Evolutionary conservation across 352 stramenopile species (phyloP).

Genomic region (Elongisporangium prolatum): DNA sequence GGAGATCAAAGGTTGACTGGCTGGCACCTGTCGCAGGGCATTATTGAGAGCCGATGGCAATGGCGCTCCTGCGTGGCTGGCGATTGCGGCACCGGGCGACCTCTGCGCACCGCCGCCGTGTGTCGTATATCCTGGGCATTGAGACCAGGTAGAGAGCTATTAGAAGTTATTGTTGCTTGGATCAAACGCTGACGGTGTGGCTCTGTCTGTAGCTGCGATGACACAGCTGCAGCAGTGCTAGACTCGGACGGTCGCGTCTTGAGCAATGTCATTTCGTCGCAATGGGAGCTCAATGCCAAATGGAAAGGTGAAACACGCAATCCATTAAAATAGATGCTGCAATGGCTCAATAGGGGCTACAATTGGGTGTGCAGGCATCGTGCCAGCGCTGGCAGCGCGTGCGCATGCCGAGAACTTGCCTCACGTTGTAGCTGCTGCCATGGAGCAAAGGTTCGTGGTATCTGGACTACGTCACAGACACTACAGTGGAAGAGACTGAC

Average conservation of each 20-base stretch:
- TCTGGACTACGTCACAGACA: conserved; percentile 2
- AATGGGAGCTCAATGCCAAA: conserved; percentile 87
- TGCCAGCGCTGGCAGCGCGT: conserved; percentile 91
- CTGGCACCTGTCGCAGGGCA: neutral
- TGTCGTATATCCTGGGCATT: conserved; percentile 90
- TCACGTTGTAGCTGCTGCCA: conserved; percentile 87
- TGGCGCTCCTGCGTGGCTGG: conserved; percentile 4
- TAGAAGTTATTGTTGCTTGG: neutral
- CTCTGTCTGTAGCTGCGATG: conserved; percentile 81
- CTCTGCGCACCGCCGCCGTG: conserved; percentile 7
- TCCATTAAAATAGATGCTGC: neutral
- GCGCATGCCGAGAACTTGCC: conserved; percentile 95
- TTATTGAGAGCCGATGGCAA: neutral
- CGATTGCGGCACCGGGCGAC: neutral
- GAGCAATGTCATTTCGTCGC: conserved; percentile 91
- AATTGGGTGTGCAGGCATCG: conserved; percentile 74
- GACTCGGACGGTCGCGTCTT: conserved; percentile 89
- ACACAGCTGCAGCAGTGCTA: conserved; percentile 91
- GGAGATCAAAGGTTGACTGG: neutral
- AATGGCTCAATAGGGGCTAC: conserved; percentile 2
- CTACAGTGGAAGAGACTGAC: neutral
- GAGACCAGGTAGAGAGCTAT: conserved; percentile 73
- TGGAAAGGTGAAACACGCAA: conserved; percentile 53
- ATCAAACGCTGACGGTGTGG: neutral
- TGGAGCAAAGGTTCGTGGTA: conserved; percentile 79